Base-by-base conservation (phyloP, 805 yeast species). In the Nakazawaea holstii region DNA sequence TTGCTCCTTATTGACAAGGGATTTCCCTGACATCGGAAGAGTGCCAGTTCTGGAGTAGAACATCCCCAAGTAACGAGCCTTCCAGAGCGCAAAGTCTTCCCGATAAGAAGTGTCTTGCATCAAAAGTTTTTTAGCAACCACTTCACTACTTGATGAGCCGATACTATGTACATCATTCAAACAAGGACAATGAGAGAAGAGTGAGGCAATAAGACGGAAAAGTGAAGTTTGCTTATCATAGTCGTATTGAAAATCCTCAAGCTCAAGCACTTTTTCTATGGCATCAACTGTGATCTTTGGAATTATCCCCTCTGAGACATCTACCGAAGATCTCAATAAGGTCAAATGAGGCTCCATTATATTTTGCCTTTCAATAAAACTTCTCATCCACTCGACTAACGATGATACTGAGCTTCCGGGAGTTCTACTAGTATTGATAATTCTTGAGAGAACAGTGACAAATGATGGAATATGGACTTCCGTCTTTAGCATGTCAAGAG, bases 61-160 rank as follows among this genome's bases (percentile, higher is more conserved):
- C 4, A 49, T 20, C 1, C 67, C 70, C 13, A 68, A 48, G 40
- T 54, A 55, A n/a, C 54, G 51, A 0, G 62, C 68, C 35, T 62
- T 60, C 71, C 70, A 67, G 1, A 53, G n/a, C 1, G 52, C 47
- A 42, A 66, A 58, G 0, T 41, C 6, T 1, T 9, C 7, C 31
- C 39, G 7, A 57, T 50, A n/a, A 17, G 15, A 27, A 6, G 10
- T 15, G 13, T 41, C 41, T 10, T 41, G 35, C 6, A 14, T 24
- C 6, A 26, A 15, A 9, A 36, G 37, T n/a, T 17, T 36, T 38
- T 13, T 31, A 14, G 39, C 41, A 9, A 38, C 31, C 6, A 24
- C 20, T 17, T 14, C 49, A 41, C 13, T 27, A 17, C 9, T 36
- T 26, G 41, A 13, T n/a, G 20, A 26, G 8, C 10, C 20, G 6